Evolutionary conservation across 176 grass and related monocot species (phyloP).

Genomic region (Aechmea fasciata): DNA sequence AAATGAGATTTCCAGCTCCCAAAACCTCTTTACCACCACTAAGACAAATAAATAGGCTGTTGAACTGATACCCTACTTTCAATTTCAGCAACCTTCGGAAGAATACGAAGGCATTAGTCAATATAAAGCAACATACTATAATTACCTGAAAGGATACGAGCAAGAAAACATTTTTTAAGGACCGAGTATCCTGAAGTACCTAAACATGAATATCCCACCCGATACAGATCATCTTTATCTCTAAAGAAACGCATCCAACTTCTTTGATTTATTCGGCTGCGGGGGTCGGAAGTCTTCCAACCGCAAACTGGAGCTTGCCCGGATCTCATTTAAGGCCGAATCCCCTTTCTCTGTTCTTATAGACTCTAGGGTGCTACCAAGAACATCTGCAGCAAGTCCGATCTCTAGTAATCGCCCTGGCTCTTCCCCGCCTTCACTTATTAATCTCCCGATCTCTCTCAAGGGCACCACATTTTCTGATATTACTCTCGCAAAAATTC

Average conservation of each 20-base stretch:
- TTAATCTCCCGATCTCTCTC: constrained; percentile 59
- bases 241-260: constrained; percentile 75
- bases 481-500: constrained; percentile 59
- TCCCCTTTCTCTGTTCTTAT: constrained; percentile 59
- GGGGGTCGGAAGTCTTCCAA: constrained; percentile 74
- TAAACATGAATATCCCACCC: constrained; percentile 29
- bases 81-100: neutral
- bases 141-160: neutral
- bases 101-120: constrained; percentile 5
- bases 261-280: constrained; percentile 37
- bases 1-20: neutral
- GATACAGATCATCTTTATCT: constrained; percentile 22
- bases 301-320: constrained; percentile 46
- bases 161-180: neutral
- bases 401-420: constrained; percentile 45
- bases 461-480: constrained; percentile 48
- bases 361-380: constrained; percentile 44
- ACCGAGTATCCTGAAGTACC: constrained; percentile 7
- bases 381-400: constrained; percentile 66
- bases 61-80: neutral
- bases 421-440: constrained; percentile 63
- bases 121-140: neutral
- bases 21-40: neutral
- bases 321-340: constrained; percentile 59
- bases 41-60: neutral